These are phyloP conservation scores for Saccharum spontaneum DNA, from an alignment of 176 grass and related monocot genomes.

Conservation along the genomic window DNA sequence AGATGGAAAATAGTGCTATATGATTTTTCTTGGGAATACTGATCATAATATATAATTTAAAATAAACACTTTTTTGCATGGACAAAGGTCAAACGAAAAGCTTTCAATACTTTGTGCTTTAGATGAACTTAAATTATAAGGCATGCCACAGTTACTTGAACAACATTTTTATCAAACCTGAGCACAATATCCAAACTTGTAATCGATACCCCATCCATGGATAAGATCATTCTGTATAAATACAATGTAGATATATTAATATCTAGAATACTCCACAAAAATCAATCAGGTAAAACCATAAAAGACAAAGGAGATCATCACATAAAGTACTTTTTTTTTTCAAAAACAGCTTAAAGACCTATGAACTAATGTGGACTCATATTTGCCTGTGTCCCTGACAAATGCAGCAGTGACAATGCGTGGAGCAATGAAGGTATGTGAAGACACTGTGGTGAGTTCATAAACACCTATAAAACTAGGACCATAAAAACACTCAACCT, in stretches of 20 bases:
- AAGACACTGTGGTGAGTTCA: neutral
- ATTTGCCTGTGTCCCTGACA: neutral
- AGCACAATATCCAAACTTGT: constrained; percentile 95
- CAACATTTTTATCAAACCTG: constrained; percentile 53
- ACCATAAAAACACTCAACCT: neutral
- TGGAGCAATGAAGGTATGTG: neutral
- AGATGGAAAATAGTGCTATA: neutral
- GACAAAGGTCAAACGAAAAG: neutral
- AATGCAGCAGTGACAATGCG: neutral
- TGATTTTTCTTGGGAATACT: neutral
- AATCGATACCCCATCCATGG: constrained; percentile 92
- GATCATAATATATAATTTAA: neutral
- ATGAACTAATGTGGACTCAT: neutral
- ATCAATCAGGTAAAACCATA: neutral
- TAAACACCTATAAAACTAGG: neutral
- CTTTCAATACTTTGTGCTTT: neutral
- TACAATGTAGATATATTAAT: constrained; percentile 21
- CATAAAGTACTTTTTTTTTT: neutral
- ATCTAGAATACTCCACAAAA: constrained; percentile 13
- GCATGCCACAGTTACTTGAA: constrained; percentile 7
- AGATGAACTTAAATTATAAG: constrained; percentile 15
- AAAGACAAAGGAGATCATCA: constrained; percentile 8
- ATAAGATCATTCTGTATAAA: constrained; percentile 84
- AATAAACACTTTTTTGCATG: neutral
- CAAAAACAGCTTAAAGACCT: neutral